phyloP scores from a whole-genome alignment of 495 filamentous ascomycete species.

The Penicillium manginii region DNA sequence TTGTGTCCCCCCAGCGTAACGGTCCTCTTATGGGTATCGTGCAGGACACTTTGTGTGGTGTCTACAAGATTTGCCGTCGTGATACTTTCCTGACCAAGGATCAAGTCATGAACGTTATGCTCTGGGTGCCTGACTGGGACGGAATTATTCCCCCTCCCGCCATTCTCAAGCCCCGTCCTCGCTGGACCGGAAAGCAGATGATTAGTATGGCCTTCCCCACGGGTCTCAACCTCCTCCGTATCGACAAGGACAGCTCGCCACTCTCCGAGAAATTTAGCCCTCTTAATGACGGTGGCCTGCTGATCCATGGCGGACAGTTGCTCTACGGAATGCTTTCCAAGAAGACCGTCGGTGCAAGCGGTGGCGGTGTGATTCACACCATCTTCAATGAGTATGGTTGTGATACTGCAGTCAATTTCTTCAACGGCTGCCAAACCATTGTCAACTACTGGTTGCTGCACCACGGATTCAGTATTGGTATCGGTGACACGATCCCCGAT shows the following conservation, averaged over 20 bases:
- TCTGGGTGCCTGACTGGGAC: constrained; percentile 98
- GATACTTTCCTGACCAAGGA: constrained; percentile 90
- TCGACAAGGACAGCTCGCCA: constrained; percentile 56
- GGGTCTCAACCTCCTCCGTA: constrained; percentile 78
- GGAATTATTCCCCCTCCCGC: constrained; percentile 89
- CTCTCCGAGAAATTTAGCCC: constrained; percentile 62
- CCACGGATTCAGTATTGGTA: constrained; percentile 96
- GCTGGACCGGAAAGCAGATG: constrained; percentile 99
- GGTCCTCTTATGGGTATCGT: constrained; percentile 99
- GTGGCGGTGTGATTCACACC: constrained; percentile 89
- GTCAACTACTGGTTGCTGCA: constrained; percentile 98
- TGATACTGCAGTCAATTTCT: constrained; percentile 86
- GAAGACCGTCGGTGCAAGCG: constrained; percentile 87
- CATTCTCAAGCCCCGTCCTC: constrained; percentile 85
- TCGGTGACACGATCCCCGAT: constrained; percentile 97
- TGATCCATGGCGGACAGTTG: constrained; percentile 85
- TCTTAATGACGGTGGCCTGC: constrained; percentile 75
- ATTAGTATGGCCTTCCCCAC: constrained; percentile 89
- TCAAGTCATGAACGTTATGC: constrained; percentile 90
- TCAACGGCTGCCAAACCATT: constrained; percentile 91
- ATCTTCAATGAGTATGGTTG: constrained; percentile 93
- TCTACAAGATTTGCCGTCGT: constrained; percentile 93
- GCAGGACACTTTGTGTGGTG: constrained; percentile 93
- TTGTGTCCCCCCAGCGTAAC: constrained; percentile 97
- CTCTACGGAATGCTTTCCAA: constrained; percentile 90